These are phyloP conservation scores for Stropharia rugosoannulata DNA, from an alignment of 768 basidiomycete genomes.

Conservation along the genomic window DNA sequence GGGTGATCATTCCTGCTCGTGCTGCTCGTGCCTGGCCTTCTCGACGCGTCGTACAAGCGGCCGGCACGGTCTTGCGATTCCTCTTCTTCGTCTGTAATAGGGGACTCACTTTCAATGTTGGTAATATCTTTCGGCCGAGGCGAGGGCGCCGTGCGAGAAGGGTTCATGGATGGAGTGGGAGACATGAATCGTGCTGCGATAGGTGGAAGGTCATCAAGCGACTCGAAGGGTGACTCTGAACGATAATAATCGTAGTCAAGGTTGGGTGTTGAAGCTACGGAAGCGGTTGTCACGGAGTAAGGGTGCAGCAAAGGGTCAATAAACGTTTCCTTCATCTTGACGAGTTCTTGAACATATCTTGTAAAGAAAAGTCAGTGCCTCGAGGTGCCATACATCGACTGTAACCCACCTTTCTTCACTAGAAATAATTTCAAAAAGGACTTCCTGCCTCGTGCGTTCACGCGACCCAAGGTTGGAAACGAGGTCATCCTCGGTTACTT, in stretches of 20 bases:
- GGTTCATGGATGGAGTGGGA: slow-evolving; percentile 50
- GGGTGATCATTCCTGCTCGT: slow-evolving; percentile 64
- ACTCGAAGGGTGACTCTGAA: slow-evolving; percentile 67
- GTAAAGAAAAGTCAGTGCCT: slow-evolving; percentile 10
- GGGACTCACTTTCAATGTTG: slow-evolving; percentile 71
- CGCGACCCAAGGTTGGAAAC: slow-evolving; percentile 91
- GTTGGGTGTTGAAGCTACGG: slow-evolving; percentile 55
- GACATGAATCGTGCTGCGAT: slow-evolving; percentile 94
- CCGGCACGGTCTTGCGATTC: slow-evolving; percentile 58
- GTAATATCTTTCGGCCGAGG: slow-evolving; percentile 55
- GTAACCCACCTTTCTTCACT: slow-evolving; percentile 84
- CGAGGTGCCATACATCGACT: slow-evolving; percentile 2
- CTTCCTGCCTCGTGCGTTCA: slow-evolving; percentile 94
- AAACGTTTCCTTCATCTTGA: slow-evolving; percentile 92
- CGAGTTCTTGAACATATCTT: slow-evolving; percentile 90
- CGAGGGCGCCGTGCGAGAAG: slow-evolving; percentile 31
- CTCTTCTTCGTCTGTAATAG: slow-evolving; percentile 70
- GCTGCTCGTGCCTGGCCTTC: slow-evolving; percentile 26
- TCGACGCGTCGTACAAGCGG: slow-evolving; percentile 35
- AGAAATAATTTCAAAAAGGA: slow-evolving; percentile 94
- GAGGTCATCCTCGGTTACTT: slow-evolving; percentile 91
- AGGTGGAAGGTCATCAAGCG: slow-evolving; percentile 73
- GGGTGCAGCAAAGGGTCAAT: slow-evolving; percentile 89
- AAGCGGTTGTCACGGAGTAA: slow-evolving; percentile 49
- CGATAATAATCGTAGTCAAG: slow-evolving; percentile 73